Conservation (phyloP, 192 early-diverging fungal genomes). For the Paraglomus occultum region DNA sequence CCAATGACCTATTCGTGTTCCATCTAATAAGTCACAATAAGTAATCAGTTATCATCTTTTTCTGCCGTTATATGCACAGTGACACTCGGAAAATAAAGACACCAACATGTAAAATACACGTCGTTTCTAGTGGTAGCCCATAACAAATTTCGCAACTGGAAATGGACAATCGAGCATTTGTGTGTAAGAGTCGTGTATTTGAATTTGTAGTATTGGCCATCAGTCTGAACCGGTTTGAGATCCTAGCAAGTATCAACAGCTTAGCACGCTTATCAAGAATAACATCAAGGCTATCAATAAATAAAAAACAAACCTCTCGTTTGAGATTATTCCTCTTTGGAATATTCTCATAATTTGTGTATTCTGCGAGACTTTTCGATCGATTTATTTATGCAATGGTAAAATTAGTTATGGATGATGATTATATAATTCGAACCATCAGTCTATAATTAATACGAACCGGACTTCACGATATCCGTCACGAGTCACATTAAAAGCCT, state of each 20-base stretch:
- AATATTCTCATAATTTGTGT: conserved; percentile 18
- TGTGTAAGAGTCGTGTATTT: conserved; percentile 41
- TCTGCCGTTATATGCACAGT: too few relatives aligned
- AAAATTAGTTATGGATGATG: background rate
- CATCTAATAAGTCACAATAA: background rate
- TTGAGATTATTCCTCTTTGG: conserved; percentile 17
- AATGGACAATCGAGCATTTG: conserved; percentile 56
- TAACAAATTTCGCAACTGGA: conserved; percentile 64
- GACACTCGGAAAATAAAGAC: background rate
- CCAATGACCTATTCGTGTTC: conserved; percentile 14
- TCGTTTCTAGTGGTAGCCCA: conserved; percentile 59
- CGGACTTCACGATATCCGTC: conserved; percentile 38
- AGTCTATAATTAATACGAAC: conserved; percentile 25
- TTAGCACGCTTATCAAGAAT: background rate
- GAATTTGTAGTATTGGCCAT: conserved; percentile 47
- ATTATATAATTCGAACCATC: background rate
- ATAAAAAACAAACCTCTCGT: background rate
- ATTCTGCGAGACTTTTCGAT: conserved; percentile 28
- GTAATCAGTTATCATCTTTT: too few relatives aligned
- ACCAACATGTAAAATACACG: conserved; percentile 53
- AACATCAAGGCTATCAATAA: background rate
- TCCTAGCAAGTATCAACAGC: conserved; percentile 21
- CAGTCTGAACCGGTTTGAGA: conserved; percentile 29
- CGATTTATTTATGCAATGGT: conserved; percentile 1
- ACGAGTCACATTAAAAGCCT: conserved; percentile 27